Conservation (phyloP, 2,329 filamentous ascomycete genomes). For the Moelleriella libera region DNA sequence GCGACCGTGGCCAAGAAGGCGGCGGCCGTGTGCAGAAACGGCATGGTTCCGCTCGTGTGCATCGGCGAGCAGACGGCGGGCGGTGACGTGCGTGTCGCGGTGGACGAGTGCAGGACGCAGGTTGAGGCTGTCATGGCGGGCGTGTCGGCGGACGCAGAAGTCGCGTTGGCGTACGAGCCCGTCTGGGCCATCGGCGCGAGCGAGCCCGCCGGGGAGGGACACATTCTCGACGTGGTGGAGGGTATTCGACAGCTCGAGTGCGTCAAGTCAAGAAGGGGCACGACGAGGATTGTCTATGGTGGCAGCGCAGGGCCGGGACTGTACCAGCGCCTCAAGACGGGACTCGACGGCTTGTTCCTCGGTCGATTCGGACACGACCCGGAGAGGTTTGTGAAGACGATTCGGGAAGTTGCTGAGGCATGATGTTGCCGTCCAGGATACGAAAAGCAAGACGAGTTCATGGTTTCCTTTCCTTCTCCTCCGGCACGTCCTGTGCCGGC, state of each 20-base stretch:
- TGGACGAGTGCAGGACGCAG: conserved; percentile 52
- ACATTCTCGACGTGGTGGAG: conserved; percentile 58
- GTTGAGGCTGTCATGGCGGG: conserved; percentile 47
- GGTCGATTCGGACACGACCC: conserved; percentile 72
- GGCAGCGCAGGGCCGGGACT: conserved; percentile 71
- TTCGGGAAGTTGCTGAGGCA: conserved; percentile 50
- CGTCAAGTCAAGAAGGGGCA: conserved; percentile 34
- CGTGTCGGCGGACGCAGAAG: conserved; percentile 47
- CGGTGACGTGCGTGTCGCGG: conserved; percentile 39
- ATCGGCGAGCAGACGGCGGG: conserved; percentile 51
- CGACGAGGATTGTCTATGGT: conserved; percentile 63
- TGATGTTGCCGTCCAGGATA: conserved; percentile 4
- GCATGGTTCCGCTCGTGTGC: conserved; percentile 66
- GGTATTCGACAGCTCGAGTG: conserved; percentile 42
- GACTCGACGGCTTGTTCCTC: conserved; percentile 68
- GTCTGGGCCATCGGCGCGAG: conserved; percentile 77
- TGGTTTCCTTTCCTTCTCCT: not conserved
- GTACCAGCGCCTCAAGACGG: conserved; percentile 51
- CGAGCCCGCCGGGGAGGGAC: conserved; percentile 55
- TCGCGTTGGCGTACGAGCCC: conserved; percentile 75
- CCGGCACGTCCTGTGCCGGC: not conserved
- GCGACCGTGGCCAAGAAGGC: conserved; percentile 53
- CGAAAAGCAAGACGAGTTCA: not conserved
- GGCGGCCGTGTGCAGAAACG: conserved; percentile 49
- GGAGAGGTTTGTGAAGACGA: conserved; percentile 55